Percentiles rank a stretch among this genome's conserved stretches.
Evolutionary conservation across 179 eudicot genomes (phyloP).

Genomic region (Silene vulgaris): DNA sequence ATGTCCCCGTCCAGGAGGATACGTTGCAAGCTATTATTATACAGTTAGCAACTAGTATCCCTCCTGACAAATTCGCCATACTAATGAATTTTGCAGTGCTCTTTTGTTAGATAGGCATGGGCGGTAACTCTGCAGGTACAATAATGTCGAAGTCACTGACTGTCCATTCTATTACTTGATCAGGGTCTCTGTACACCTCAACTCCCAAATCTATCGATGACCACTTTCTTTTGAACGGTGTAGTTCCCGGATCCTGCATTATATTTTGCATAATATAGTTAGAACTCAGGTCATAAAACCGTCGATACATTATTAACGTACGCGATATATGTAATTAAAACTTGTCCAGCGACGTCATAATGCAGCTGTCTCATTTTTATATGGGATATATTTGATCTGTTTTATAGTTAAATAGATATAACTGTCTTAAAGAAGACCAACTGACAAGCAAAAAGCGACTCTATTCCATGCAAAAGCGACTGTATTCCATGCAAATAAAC

Average conservation of each 20-base stretch:
- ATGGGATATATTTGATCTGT: no score
- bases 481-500: no score
- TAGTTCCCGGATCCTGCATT: slow-evolving; percentile 63
- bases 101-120: neutral
- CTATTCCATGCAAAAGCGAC: no score
- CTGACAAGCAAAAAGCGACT: no score
- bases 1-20: neutral
- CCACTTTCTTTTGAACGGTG: slow-evolving; percentile 50
- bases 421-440: no score
- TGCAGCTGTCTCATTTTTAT: no score
- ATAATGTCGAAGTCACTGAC: slow-evolving; percentile 55
- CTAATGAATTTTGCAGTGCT: neutral
- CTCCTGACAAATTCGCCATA: neutral
- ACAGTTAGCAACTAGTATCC: neutral
- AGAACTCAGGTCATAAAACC: no score
- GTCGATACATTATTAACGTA: no score
- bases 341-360: no score
- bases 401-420: no score
- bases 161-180: slow-evolving; percentile 58
- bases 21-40: neutral
- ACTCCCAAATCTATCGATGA: slow-evolving; percentile 54
- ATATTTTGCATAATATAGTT: neutral
- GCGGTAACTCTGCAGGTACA: neutral
- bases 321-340: no score
- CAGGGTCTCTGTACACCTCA: slow-evolving; percentile 43